These are phyloP conservation scores for Calonectria ilicicola DNA, from an alignment of 2,329 filamentous ascomycete species.

Conservation along the genomic window DNA sequence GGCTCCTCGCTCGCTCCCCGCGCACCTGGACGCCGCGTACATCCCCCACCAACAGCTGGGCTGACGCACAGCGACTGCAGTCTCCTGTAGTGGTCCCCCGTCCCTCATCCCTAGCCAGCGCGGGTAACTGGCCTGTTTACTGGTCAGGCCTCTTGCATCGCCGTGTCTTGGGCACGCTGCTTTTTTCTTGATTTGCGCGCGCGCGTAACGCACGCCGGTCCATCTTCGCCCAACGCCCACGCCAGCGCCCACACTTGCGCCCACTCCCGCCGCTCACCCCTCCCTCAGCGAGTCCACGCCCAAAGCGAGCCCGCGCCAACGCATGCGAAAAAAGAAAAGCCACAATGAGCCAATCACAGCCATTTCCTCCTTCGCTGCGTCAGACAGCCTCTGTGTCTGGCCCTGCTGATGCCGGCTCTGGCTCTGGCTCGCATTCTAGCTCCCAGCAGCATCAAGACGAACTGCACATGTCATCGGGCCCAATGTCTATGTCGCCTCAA, in stretches of 20 bases:
- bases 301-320: constrained; percentile 19
- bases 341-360: constrained; percentile 57
- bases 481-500: constrained; percentile 56
- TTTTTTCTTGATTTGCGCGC: not conserved
- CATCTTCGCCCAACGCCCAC: not conserved
- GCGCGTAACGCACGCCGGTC: not conserved
- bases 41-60: not conserved
- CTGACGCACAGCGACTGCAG: not conserved
- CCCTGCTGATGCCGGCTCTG: constrained; percentile 26
- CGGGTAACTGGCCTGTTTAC: not conserved
- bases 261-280: not conserved
- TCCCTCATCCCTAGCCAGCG: not conserved
- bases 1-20: not conserved
- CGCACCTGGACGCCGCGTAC: not conserved
- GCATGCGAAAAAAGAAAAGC: constrained; percentile 42
- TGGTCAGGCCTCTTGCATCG: not conserved
- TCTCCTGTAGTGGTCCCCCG: not conserved
- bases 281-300: constrained; percentile 16
- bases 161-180: not conserved
- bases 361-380: constrained; percentile 47
- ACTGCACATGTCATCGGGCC: constrained; percentile 64
- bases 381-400: constrained; percentile 39
- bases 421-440: constrained; percentile 36
- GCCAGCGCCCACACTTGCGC: not conserved
- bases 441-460: constrained; percentile 58